Conservation (phyloP, 2,329 filamentous ascomycete species). For the Aureobasidium sp. region DNA sequence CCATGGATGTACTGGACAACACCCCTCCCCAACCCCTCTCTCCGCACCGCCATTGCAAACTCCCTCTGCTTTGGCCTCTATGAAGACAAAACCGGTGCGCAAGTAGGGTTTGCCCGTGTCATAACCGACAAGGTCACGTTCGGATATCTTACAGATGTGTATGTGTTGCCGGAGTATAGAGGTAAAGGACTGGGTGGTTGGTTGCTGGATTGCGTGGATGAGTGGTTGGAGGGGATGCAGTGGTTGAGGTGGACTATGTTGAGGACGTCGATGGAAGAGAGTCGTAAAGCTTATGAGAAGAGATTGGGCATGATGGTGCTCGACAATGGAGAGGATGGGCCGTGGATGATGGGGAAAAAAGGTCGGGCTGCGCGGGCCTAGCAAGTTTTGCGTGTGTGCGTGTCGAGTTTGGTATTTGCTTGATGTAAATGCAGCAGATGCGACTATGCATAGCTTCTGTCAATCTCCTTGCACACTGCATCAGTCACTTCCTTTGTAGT, state of each 20-base stretch:
- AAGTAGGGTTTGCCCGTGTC: not conserved
- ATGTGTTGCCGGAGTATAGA: conserved; percentile 18
- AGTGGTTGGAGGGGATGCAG: not conserved
- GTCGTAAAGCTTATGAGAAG: not conserved
- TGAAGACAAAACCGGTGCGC: not conserved
- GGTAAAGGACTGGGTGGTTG: not conserved
- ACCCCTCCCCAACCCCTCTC: not conserved
- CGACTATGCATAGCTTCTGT: conserved; percentile 14
- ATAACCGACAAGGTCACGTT: not conserved
- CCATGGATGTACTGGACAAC: conserved; percentile 9
- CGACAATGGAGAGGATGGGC: not conserved
- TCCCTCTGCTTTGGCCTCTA: not conserved
- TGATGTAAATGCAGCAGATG: not conserved
- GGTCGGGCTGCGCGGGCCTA: not conserved
- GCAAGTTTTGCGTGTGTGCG: too few species aligned
- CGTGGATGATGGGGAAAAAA: not conserved
- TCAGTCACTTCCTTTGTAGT: conserved; percentile 38
- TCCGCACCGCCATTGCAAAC: not conserved
- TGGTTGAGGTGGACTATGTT: conserved; percentile 28
- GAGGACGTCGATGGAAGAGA: not conserved
- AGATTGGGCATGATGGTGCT: not conserved
- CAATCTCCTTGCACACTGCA: conserved; percentile 36
- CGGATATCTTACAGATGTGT: conserved; percentile 21
- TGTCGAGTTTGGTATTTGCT: not conserved
- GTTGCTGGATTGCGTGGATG: conserved; percentile 28